Base-by-base conservation (phyloP, 257 asterid genomes). In the Primulina eburnea region DNA sequence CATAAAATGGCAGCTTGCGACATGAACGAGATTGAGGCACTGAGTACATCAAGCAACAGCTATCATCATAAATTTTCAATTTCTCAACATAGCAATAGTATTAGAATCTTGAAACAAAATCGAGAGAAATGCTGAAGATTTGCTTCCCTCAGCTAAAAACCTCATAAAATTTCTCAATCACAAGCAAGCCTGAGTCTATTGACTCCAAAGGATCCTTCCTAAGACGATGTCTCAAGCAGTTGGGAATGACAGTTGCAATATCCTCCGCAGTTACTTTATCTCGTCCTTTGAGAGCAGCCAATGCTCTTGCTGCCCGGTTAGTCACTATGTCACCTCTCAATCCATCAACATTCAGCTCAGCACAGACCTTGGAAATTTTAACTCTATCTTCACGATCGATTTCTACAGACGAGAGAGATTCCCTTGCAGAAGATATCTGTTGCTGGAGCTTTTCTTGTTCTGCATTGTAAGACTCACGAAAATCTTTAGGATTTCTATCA, bases 201-300 rank as follows among this genome's bases (percentile, higher is more conserved):
- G 99, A 86, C 78, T 90, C 96, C 87, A 90, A 77, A 0, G 96
- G 99, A 74, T 93, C 99, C 76, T 90, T 90, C 21, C 97, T 70
- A 8, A 93, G 89, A 11, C 97, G 85, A 83, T 94, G 99, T 81
- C 99, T 87, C 81, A 93, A 83, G 81, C 96, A 93, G 79, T 87
- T 89, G 12, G 97, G 96, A 28, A 93, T 90, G 62, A 90, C 97
- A 1, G 96, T 93, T 14, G 90, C 95, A 24, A 93, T 87, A 74
- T 93, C 97, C 75, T 93, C 96, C 0, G 86, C 34, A 5, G 90
- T 85, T 34, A 89, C 99, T 65, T 83, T 76, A 40, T 90, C 95
- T 77, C 96, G 82, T 72, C 90, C 96, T 73, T 89, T 87, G 14
- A 93, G 91, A 1, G 99, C 89, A 60, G 97, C 96, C 81, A 93